Evolutionary conservation across 1,139 yeast species (phyloP), one percentile per base, ranked within the genome.

Genomic region (Magnusiomyces sp.): DNA sequence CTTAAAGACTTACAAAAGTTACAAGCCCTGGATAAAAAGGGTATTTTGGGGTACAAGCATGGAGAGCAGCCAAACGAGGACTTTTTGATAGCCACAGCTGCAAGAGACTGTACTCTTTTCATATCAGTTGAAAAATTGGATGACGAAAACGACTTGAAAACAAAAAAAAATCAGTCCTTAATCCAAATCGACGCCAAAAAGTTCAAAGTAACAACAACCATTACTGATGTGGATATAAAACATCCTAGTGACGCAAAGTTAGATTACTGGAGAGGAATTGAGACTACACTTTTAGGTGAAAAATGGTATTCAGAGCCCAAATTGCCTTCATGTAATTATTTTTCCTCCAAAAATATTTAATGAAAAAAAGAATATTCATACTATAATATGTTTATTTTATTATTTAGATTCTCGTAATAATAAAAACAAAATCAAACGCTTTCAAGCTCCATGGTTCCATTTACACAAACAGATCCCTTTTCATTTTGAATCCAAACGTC

Each of bases 221-320:
- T 70, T 0, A 69, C 68, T 1, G 75, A 71, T 53, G 57, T 67
- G 16, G 75, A 71, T 50, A 62, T 67, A 1, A 71, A 71, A 51
- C 48, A 56, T 7, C 53, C 54, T 0, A 40, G 44, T 1, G 19
- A 33, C 2, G 44, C 44, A 13, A 67, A 68, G 50, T 56, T 62
- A 54, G 32, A 50, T 5, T 59, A 63, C 44, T 71, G 74, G 74
- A 46, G 44, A 1, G 39, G 44, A 2, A 58, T 65, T 2, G 73
- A 69, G 46, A 31, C 40, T 1, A 34, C 48, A 6, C 56, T 70
- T 5, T 49, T 51, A 10, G 45, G 47, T 1, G 51, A 48, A 1
- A 47, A 39, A 3, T 50, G 53, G 53, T 54, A 55, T 53, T 31
- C 50, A 41, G 40, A 53, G 40, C 10, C 50, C 38, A 31, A 47